These are phyloP conservation scores for Pugionium dolabratum DNA, from an alignment of 345 rosid species.

Conservation along the genomic window DNA sequence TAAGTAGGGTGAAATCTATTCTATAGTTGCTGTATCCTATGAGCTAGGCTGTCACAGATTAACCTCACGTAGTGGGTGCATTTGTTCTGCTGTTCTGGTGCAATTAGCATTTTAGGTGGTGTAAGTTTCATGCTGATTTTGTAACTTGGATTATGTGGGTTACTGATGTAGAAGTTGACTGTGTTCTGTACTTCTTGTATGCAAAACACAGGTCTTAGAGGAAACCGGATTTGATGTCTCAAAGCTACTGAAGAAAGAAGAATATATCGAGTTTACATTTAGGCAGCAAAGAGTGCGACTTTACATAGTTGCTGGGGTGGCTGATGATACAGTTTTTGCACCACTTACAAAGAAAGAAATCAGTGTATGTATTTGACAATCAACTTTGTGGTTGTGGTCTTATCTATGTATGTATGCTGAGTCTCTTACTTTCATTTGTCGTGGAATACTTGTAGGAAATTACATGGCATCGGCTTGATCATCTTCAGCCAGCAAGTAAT, in stretches of 20 bases:
- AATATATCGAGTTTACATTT: constrained; percentile 76
- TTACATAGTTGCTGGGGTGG: constrained; percentile 87
- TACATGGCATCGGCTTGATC: constrained; percentile 90
- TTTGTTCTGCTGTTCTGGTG: constrained; percentile 13
- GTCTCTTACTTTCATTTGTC: constrained; percentile 22
- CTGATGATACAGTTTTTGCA: constrained; percentile 87
- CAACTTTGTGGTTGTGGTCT: constrained; percentile 12
- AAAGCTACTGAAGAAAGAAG: constrained; percentile 75
- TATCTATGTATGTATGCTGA: constrained; percentile 19
- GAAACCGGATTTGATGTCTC: constrained; percentile 96
- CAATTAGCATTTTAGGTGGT: background rate
- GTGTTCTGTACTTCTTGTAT: constrained; percentile 14
- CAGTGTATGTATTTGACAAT: constrained; percentile 60
- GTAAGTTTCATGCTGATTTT: constrained; percentile 14
- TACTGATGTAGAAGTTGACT: constrained; percentile 1
- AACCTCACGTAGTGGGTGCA: constrained; percentile 7
- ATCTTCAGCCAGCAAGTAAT: constrained; percentile 71
- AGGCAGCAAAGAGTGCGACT: constrained; percentile 97
- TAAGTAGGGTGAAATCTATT: background rate
- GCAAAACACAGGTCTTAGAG: constrained; percentile 69
- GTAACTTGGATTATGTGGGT: constrained; percentile 11
- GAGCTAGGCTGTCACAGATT: constrained; percentile 7
- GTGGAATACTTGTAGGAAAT: constrained; percentile 68
- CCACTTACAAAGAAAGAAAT: constrained; percentile 98
- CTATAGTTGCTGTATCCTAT: background rate